phyloP scores from a whole-genome alignment of 805 yeast genomes.

The Lachancea waltii region DNA sequence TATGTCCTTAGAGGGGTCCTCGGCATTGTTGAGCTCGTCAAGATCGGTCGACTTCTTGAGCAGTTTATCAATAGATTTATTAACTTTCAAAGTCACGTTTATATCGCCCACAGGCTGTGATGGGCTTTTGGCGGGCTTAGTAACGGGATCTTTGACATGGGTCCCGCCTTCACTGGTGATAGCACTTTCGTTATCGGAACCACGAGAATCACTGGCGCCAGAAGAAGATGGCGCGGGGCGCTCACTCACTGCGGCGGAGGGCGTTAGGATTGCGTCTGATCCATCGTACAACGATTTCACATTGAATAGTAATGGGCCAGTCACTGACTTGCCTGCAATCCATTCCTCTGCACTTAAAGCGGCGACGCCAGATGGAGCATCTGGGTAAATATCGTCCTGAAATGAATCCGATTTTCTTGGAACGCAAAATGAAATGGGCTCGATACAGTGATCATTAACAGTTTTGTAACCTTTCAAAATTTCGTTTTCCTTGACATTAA shows the following conservation, averaged over 20 bases:
- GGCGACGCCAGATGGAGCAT: slow-evolving; percentile 73
- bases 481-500: slow-evolving; percentile 78
- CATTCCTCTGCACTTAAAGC: slow-evolving; percentile 78
- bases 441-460: slow-evolving; percentile 76
- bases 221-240: too few species aligned
- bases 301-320: slow-evolving; percentile 73
- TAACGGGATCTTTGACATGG: neutral
- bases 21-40: slow-evolving; percentile 29
- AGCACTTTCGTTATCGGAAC: too few species aligned
- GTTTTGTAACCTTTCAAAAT: slow-evolving; percentile 77
- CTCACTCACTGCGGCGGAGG: too few species aligned
- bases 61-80: slow-evolving; percentile 26
- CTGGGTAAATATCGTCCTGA: slow-evolving; percentile 90
- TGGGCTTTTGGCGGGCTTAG: neutral
- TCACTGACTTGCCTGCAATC: slow-evolving; percentile 69
- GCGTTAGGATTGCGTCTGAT: slow-evolving; percentile 40
- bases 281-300: slow-evolving; percentile 82
- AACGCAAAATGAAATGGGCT: slow-evolving; percentile 87
- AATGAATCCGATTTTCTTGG: slow-evolving; percentile 92
- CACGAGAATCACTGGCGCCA: too few species aligned
- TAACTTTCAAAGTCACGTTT: slow-evolving; percentile 21
- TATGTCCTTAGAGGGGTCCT: slow-evolving; percentile 30
- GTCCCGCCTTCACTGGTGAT: neutral
- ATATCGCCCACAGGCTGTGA: slow-evolving; percentile 4
- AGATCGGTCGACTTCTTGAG: slow-evolving; percentile 26